Base-by-base conservation (phyloP, 805 yeast species). In the Candida palmyrensis region DNA sequence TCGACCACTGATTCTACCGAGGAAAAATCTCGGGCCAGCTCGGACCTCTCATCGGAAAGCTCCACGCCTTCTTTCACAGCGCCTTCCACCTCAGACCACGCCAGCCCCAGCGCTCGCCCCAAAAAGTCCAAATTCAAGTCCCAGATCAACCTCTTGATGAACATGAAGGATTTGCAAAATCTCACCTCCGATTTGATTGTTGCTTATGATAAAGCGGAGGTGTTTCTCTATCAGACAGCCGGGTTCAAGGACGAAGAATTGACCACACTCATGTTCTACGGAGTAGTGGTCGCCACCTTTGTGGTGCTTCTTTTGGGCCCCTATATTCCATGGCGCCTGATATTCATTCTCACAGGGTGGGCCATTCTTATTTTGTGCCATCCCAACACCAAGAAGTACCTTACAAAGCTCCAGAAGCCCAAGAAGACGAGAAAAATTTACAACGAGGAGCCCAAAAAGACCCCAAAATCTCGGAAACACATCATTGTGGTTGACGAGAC, bases 131-230 rank as follows among this genome's bases (percentile, higher is more conserved):
- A 38, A 11, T 48, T 56, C 14, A 59, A 58, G 41, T 44, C 53
- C 3, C 69, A 70, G 40, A 51, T 68, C 41, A 59, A 65, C n/a
- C 48, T 74, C 20, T 42, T 74, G 39, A 67, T 78, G 38, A 84
- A 81, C 44, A 68, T 85, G 78, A 68, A 84, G 37, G 90, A 84
- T 48, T 61, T 84, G 18, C 95, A 86, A 51, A 75, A 77, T 40
- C 55, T 77, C 22, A 73, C 85, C 12, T 62, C 80, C 0, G 73
- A 72, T 33, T 37, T 80, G 6, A 64, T 84, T 17, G 57, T 63
- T 11, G 48, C 66, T 0, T 57, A 75, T 32, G 78, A 79, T 14
- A 54, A 59, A 12, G 53, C 73, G 6, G 87, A 83, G 37, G 58
- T 59, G 22, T 68, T 77, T 35, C 62, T 78, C 45, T 71, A 66